phyloP scores from a whole-genome alignment of 2,329 filamentous ascomycete genomes.

The Microdochium trichocladiopsis region DNA sequence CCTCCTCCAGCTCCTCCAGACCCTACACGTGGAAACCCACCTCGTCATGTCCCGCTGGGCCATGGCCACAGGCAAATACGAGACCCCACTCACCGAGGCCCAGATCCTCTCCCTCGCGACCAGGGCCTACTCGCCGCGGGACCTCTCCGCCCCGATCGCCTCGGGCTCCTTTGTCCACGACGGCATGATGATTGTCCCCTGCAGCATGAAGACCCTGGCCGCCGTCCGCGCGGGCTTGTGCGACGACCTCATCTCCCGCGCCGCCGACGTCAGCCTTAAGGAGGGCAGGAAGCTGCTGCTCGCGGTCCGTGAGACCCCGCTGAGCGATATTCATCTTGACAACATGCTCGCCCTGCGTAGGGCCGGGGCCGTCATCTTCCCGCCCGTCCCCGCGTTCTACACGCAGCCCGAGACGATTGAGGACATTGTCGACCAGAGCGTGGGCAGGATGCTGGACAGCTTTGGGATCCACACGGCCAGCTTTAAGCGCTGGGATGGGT shows the following conservation, averaged over 20 bases:
- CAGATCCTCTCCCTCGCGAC: conserved; percentile 30
- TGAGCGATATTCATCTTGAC: conserved; percentile 36
- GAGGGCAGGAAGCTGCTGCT: conserved; percentile 31
- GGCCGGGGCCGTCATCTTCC: conserved; percentile 34
- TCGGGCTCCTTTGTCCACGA: conserved; percentile 34
- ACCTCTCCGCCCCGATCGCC: conserved; percentile 35
- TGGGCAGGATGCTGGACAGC: conserved; percentile 36
- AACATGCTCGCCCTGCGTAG: conserved; percentile 33
- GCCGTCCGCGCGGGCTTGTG: conserved; percentile 30
- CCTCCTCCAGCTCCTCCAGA: conserved; percentile 28
- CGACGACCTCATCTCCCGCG: conserved; percentile 35
- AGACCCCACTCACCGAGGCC: conserved; percentile 29
- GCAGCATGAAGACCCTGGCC: conserved; percentile 40
- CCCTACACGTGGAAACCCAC: conserved; percentile 37
- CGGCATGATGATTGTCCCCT: conserved; percentile 41
- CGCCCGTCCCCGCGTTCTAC: conserved; percentile 36
- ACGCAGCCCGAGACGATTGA: conserved; percentile 28
- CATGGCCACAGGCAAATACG: conserved; percentile 36
- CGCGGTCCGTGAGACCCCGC: conserved; percentile 33
- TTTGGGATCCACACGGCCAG: conserved; percentile 31
- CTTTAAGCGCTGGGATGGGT: conserved; percentile 30
- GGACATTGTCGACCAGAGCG: conserved; percentile 35
- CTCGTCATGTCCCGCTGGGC: conserved; percentile 42
- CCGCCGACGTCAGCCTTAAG: conserved; percentile 38
- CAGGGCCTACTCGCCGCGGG: conserved; percentile 28